These are phyloP conservation scores for Pseudoturritis turrita DNA, from an alignment of 345 rosid species.

Conservation along the genomic window DNA sequence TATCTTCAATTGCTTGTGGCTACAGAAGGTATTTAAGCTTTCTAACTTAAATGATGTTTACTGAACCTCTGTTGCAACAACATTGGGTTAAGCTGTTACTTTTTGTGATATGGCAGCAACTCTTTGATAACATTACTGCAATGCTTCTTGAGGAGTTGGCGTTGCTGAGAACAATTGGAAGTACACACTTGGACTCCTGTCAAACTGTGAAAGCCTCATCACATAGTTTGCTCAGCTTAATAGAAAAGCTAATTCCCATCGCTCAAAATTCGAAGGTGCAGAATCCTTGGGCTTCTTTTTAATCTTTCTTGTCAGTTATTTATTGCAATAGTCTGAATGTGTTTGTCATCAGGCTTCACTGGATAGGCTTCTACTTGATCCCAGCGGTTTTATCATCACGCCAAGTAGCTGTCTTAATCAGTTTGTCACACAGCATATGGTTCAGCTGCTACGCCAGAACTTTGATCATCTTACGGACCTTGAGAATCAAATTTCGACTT, in stretches of 20 bases:
- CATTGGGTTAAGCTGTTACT: constrained; percentile 10
- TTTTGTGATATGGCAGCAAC: constrained; percentile 49
- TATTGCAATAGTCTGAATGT: constrained; percentile 27
- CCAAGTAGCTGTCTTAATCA: constrained; percentile 32
- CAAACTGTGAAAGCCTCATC: constrained; percentile 46
- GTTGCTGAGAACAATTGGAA: constrained; percentile 56
- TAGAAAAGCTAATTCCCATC: constrained; percentile 52
- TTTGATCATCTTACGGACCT: constrained; percentile 58
- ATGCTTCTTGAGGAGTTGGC: constrained; percentile 57
- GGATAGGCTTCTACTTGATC: constrained; percentile 56
- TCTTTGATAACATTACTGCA: constrained; percentile 55
- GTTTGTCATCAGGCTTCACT: constrained; percentile 53
- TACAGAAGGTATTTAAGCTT: constrained; percentile 61
- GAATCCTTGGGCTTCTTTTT: constrained; percentile 8
- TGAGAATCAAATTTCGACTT: constrained; percentile 46
- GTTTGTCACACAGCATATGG: constrained; percentile 47
- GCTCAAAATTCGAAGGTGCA: constrained; percentile 64
- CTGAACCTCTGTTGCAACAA: constrained; percentile 9
- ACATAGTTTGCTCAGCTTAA: constrained; percentile 40
- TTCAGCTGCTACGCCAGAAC: constrained; percentile 44
- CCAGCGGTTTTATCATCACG: constrained; percentile 34
- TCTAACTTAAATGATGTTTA: constrained; percentile 11
- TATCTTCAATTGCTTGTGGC: constrained; percentile 60
- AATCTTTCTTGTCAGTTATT: background rate
- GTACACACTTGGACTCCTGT: constrained; percentile 55